phyloP scores from a whole-genome alignment of 2,329 filamentous ascomycete genomes.

The Penicillium sp. region DNA sequence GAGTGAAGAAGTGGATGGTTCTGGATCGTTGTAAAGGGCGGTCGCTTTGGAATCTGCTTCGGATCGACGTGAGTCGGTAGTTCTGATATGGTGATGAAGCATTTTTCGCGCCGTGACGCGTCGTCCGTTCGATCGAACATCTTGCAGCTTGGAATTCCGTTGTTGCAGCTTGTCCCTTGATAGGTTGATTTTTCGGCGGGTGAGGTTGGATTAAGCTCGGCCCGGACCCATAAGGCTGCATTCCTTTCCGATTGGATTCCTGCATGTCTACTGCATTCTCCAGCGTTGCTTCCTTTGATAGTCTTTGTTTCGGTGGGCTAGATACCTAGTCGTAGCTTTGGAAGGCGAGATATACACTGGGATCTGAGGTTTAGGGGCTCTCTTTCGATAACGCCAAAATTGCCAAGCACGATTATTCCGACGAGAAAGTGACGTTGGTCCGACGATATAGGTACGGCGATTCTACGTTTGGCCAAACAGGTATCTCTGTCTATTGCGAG shows the following conservation, averaged over 20 bases:
- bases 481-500: too few relatives aligned
- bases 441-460: too few relatives aligned
- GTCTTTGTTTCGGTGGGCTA: too few relatives aligned
- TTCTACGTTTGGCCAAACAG: too few relatives aligned
- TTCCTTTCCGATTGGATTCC: neutral
- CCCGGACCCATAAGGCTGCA: conserved; percentile 14
- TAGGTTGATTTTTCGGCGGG: conserved; percentile 5
- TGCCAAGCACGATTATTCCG: too few relatives aligned
- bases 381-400: too few relatives aligned
- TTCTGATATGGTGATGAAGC: conserved; percentile 69
- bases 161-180: too few relatives aligned
- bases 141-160: neutral
- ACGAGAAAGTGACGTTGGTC: too few relatives aligned
- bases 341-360: too few relatives aligned
- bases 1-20: conserved; percentile 69
- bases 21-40: conserved; percentile 72
- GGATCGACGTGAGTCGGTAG: conserved; percentile 70
- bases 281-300: too few relatives aligned
- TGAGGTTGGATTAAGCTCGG: conserved; percentile 15
- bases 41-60: conserved; percentile 71
- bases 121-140: conserved; percentile 50
- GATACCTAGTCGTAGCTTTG: too few relatives aligned
- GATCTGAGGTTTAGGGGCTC: too few relatives aligned
- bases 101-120: conserved; percentile 57
- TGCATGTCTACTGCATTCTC: neutral